These are phyloP conservation scores for Poa pratensis DNA, from an alignment of 176 grass and related monocot genomes.

Conservation along the genomic window DNA sequence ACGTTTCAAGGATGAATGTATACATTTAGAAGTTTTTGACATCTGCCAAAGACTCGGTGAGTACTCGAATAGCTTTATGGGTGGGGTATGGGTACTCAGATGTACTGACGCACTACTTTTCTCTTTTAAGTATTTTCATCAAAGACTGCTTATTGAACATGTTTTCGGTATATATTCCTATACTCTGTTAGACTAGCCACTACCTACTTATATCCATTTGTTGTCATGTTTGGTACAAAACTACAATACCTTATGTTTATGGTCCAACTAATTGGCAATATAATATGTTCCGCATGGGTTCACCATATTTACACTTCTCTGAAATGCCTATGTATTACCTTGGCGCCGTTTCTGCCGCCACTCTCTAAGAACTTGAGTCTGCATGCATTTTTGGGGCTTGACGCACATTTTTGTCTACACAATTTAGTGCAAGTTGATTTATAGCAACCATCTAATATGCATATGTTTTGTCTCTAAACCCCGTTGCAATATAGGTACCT, in stretches of 20 bases:
- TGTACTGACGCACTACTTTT: not conserved
- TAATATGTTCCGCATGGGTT: not conserved
- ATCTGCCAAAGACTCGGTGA: not conserved
- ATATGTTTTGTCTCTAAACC: slow-evolving; percentile 21
- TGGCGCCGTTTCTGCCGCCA: not conserved
- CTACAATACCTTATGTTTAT: not conserved
- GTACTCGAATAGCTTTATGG: not conserved
- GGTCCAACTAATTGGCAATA: not conserved
- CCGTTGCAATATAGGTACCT: slow-evolving; percentile 63
- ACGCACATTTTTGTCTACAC: not conserved
- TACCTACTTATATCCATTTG: not conserved
- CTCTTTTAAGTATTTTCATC: not conserved
- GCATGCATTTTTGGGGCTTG: too few species aligned
- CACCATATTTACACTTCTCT: not conserved
- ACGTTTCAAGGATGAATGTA: too few species aligned
- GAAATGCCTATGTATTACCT: not conserved
- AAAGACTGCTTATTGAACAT: not conserved
- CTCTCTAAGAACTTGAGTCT: not conserved
- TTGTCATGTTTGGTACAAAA: not conserved
- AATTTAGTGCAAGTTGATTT: not conserved
- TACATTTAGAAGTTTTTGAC: too few species aligned
- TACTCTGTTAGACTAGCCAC: not conserved
- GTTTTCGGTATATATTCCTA: not conserved
- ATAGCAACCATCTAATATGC: not conserved
- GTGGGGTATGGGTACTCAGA: not conserved